Percentiles rank a stretch among this genome's conserved stretches.
phyloP scores from a whole-genome alignment of 805 yeast genomes.

The Pichia insulana region DNA sequence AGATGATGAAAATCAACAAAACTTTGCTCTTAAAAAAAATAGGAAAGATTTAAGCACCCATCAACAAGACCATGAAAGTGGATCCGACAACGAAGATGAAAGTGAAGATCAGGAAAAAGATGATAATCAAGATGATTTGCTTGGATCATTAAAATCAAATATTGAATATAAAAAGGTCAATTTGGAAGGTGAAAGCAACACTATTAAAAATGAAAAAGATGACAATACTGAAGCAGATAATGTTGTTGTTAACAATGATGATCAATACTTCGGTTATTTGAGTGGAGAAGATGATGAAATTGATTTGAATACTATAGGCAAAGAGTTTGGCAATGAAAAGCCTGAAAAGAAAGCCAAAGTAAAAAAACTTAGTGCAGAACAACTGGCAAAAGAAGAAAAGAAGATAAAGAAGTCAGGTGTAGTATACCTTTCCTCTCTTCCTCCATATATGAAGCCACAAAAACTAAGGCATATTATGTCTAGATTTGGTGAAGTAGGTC shows the following conservation, averaged over 20 bases:
- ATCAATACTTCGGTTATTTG: constrained; percentile 6
- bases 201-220: constrained; percentile 13
- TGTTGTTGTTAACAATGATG: constrained; percentile 10
- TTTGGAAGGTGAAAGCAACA: no score
- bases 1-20: constrained; percentile 3
- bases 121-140: constrained; percentile 11
- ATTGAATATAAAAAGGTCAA: no score
- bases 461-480: constrained; percentile 74
- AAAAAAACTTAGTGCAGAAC: constrained; percentile 48
- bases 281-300: constrained; percentile 19
- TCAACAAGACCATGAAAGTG: background rate
- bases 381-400: constrained; percentile 45
- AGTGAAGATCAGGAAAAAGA: background rate
- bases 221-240: constrained; percentile 13
- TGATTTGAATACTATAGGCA: constrained; percentile 17
- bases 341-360: constrained; percentile 23
- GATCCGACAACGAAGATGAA: background rate
- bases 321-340: constrained; percentile 10
- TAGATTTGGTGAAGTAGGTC: constrained; percentile 80
- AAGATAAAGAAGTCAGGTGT: constrained; percentile 74
- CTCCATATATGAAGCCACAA: constrained; percentile 96
- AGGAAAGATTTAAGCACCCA: background rate
- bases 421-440: constrained; percentile 81
- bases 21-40: background rate
- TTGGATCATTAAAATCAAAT: no score